These are phyloP conservation scores for Amanita subjunquillea DNA, from an alignment of 768 basidiomycete species.

Conservation along the genomic window DNA sequence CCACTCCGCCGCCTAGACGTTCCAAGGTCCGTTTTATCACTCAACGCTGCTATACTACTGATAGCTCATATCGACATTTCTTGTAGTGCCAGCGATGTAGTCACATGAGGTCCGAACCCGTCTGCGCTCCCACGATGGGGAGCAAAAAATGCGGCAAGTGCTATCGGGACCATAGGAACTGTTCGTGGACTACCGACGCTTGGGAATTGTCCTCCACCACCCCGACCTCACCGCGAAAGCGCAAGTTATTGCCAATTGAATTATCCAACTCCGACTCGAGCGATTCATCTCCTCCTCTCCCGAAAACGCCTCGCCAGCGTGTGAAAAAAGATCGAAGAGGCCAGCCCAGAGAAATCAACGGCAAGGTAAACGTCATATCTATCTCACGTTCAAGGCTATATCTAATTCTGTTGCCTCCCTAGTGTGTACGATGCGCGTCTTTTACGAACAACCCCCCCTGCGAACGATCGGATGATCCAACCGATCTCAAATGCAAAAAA, in stretches of 20 bases:
- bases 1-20: not conserved
- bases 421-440: conserved; percentile 3
- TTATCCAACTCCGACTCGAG: not conserved
- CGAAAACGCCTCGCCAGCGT: not conserved
- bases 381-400: not conserved
- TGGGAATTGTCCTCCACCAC: not conserved
- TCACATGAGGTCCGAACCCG: not conserved
- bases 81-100: not conserved
- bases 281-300: not conserved
- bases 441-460: not conserved
- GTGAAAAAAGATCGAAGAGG: not conserved
- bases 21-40: not conserved
- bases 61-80: not conserved
- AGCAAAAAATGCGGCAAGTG: conserved; percentile 1
- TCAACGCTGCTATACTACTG: not conserved
- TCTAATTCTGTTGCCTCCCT: not conserved
- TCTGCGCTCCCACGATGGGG: not conserved
- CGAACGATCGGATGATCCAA: not conserved
- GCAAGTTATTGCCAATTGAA: not conserved
- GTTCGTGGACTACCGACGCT: not conserved
- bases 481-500: not conserved
- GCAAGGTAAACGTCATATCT: not conserved
- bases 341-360: not conserved
- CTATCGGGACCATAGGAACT: not conserved
- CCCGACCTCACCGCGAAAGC: not conserved